Conservation (phyloP, 2,329 filamentous ascomycete genomes). For the Fusarium euwallaceae region DNA sequence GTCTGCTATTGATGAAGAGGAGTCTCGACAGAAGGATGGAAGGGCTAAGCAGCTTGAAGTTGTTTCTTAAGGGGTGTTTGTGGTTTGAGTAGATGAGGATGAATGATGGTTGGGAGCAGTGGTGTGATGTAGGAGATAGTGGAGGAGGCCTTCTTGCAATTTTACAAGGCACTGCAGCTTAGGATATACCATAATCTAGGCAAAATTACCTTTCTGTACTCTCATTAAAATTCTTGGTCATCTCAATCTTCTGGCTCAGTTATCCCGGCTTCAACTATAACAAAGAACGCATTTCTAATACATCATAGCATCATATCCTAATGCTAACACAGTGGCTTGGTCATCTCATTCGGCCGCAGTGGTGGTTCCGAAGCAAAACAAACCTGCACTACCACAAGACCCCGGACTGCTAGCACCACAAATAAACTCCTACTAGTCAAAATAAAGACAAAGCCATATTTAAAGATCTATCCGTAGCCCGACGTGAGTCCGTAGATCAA, state of each 20-base stretch:
- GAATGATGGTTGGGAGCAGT: neutral
- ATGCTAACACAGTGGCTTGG: too few species aligned
- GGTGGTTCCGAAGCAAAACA: too few species aligned
- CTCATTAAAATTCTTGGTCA: too few species aligned
- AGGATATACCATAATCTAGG: neutral
- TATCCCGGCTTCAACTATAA: too few species aligned
- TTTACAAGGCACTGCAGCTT: neutral
- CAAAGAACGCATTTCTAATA: too few species aligned
- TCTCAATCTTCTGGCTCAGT: too few species aligned
- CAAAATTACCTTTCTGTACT: neutral
- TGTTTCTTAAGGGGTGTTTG: neutral
- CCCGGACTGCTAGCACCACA: neutral
- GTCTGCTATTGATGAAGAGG: neutral
- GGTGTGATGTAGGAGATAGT: neutral
- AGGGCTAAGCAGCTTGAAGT: neutral
- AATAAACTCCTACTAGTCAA: neutral
- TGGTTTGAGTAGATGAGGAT: neutral
- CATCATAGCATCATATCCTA: too few species aligned
- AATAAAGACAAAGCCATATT: neutral
- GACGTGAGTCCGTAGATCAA: neutral
- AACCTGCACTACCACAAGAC: neutral
- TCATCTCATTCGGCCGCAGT: too few species aligned
- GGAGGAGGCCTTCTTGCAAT: neutral
- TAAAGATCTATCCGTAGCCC: neutral
- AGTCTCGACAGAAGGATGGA: neutral